A percentile compares a stretch with the other conserved stretches of the same genome.
These are phyloP conservation scores for Ogataea zsoltii DNA, from an alignment of 805 yeast genomes.

Conservation along the genomic window DNA sequence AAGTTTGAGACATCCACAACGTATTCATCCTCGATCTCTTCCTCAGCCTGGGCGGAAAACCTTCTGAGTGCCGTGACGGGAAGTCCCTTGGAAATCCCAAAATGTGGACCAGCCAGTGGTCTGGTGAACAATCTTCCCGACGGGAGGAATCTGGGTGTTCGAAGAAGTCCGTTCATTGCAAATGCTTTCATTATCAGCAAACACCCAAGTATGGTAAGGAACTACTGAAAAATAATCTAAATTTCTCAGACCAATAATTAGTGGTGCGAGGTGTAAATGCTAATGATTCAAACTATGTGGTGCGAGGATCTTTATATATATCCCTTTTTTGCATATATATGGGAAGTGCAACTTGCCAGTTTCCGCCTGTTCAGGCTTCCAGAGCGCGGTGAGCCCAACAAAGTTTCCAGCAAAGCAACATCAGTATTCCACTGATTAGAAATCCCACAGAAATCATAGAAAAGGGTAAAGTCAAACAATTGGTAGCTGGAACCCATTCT, in stretches of 20 bases:
- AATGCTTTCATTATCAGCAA: no score
- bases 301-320: no score
- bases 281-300: neutral
- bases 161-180: neutral
- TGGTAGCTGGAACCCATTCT: neutral
- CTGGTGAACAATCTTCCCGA: neutral
- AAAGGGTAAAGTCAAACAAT: constrained; percentile 23
- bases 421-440: constrained; percentile 13
- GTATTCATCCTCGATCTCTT: constrained; percentile 26
- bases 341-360: neutral
- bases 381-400: constrained; percentile 8
- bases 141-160: neutral
- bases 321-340: no score
- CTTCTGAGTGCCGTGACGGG: neutral
- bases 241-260: neutral
- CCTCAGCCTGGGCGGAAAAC: constrained; percentile 3
- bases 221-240: no score
- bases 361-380: neutral
- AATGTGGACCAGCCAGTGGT: no score
- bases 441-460: constrained; percentile 13
- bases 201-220: no score
- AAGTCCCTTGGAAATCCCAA: no score
- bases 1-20: constrained; percentile 34
- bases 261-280: constrained; percentile 4
- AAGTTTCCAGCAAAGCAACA: constrained; percentile 20